Evolutionary conservation across 2,329 filamentous ascomycete genomes (phyloP), one percentile per base, ranked within the genome.

Genomic region (Sarocladiaceae sp.): DNA sequence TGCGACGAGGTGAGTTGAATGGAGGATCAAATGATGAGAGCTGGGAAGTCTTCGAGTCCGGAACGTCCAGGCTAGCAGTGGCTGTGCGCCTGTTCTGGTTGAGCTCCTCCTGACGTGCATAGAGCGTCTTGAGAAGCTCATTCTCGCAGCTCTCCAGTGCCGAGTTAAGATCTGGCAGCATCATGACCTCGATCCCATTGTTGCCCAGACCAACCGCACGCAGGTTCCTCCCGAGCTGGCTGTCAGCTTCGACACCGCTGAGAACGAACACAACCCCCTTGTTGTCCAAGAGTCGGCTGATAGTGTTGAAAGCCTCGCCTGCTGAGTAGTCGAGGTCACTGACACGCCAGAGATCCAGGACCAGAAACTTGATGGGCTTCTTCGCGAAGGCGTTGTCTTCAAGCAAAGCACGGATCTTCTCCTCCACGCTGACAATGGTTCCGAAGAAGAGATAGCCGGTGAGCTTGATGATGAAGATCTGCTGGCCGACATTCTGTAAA

Each of bases 401-500:
- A 44, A 97, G 85, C 28, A 97, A 73, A 3, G 78, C 83, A 20
- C 92, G 83, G 55, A 97, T 92, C 57, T 87, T 87, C 56, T 90
- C 88, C 67, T 99, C 94, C 0, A 99, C 93, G 46, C 90, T 90
- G 51, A 97, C 93, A 58, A 99, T 96, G 2, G 92, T 97, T 15
- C 94, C 94, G 60, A 99, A 99, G 75, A 99, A 99, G n/a, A 99
- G 80, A 63, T 93, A 97, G 0, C 94, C 93, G 0, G 88, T 87
- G 15, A 99, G 79, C 67, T 97, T 97, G 62, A 96, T 87, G 48
- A 97, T 85, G 54, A 89, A 87, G 29, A 95, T 94, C 65, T 99
- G 94, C 28, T 83, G 80, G 3, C 93, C 92, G 15, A 94, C 92
- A 58, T 93, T 81, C 55, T 86, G 85, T 3, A 99, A 75, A 63